phyloP scores from a whole-genome alignment of 805 yeast species.

The Starmerella powellii region DNA sequence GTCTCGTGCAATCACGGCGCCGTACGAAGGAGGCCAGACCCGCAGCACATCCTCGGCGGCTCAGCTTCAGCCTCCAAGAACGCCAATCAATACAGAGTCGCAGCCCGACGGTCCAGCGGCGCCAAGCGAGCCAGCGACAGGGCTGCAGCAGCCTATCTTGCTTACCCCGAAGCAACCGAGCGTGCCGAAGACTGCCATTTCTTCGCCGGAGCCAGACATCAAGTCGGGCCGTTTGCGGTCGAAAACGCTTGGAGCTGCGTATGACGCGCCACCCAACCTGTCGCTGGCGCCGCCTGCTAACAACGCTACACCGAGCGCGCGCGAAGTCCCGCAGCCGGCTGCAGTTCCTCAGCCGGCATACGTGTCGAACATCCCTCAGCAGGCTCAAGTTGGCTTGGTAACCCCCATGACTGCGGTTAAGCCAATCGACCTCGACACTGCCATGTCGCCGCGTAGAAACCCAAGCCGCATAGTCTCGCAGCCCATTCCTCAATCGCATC shows the following conservation, averaged over 20 bases:
- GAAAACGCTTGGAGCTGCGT: constrained; percentile 15
- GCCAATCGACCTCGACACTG: constrained; percentile 1
- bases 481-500: constrained; percentile 5
- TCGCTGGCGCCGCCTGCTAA: not conserved
- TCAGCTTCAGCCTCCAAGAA: too few species aligned
- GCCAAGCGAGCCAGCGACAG: not conserved
- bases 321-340: too few species aligned
- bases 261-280: constrained; percentile 1
- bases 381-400: constrained; percentile 12
- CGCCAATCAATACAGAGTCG: too few species aligned
- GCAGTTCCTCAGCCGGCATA: constrained; percentile 11
- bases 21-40: not conserved
- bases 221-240: constrained; percentile 14
- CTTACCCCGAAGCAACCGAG: not conserved
- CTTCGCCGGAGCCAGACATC: constrained; percentile 3
- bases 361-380: constrained; percentile 9
- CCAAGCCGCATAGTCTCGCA: constrained; percentile 5
- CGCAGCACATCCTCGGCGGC: not conserved
- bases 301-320: too few species aligned
- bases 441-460: not conserved
- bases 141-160: not conserved
- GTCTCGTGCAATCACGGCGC: not conserved
- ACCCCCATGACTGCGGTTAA: constrained; percentile 9
- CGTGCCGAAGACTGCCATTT: not conserved
- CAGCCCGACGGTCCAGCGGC: not conserved